Evolutionary conservation across 306 rosid genomes (phyloP), one percentile per base, ranked within the genome.

Genomic region (Fragaria iinumae): DNA sequence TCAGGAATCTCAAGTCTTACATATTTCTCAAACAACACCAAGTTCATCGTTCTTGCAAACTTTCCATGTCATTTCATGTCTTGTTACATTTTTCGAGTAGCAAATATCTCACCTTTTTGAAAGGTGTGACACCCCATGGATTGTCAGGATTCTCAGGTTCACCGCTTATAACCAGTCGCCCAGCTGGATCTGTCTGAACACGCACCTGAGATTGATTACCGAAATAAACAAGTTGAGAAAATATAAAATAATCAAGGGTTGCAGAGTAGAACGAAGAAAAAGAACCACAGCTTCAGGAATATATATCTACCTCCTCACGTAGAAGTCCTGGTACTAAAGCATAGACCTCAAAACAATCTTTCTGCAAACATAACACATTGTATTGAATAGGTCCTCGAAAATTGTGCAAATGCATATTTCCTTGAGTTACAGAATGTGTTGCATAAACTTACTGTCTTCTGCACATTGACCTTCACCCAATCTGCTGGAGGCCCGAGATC

Each of bases 41-140:
- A 36, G 69, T 34, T 18, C 69, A 65, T 65, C 23, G 9, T 34
- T 14, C 69, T 64, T 34, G 45, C 36, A 64, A 32, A 32, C 32
- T 60, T 34, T 32, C 16, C 17, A 4, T 4, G 18, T 17, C 27
- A 36, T 38, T 36, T 67, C 43, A 71, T 32, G 10, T 11, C 11
- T 48, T 13, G 63, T 71, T 5, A 73, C 25, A 16, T 25, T 25
- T 57, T 16, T 5, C n/a, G 25, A 57, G 73, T 21, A 47, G n/a
- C 65, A 68, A 72, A 21, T 11, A 86, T 32, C 43, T 32, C n/a
- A 74, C 99, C 98, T 96, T 96, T 78, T 88, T 93, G 87, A 93
- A 96, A 80, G 99, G 90, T 41, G 99, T 91, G 55, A 96, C 99
- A 29, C 99, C 99, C 99, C 99, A 96, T 32, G 98, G 98, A 80